Evolutionary conservation across 2,329 filamentous ascomycete species (phyloP), one percentile per base, ranked within the genome.

Genomic region (Ceratocystis cacaofunesta): DNA sequence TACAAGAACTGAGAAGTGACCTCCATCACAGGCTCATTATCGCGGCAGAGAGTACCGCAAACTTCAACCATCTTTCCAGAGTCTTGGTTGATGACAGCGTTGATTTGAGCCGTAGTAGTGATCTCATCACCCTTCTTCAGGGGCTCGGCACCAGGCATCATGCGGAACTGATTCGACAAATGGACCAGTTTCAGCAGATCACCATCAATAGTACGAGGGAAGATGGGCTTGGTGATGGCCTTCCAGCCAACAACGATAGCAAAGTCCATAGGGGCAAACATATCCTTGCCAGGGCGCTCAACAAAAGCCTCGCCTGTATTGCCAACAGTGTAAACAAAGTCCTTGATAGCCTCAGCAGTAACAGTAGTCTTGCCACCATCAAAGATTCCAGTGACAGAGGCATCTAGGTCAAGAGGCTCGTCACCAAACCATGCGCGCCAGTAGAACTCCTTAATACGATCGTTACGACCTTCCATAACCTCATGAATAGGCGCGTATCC

Each of bases 51-150:
- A 5, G 94, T 99, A 68, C 94, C 94, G 72, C 92, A 96, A n/a
- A 99, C 92, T 77, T 99, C 95, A 19, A 99, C 95, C 92, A 99
- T 96, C 82, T 99, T 99, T 61, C 94, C 94, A 68, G 94, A 91
- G 15, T 96, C 91, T 75, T 99, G 92, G 78, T 97, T 99, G 79
- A 99, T 88, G 72, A 99, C 91, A 17, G 94, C 91, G 71, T 99
- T 97, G 78, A 99, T 89, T 75, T 95, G 91, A 55, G 94, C 94
- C 65, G 90, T 95, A 2, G 94, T 97, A 68, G 90, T 86, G 22
- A 99, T 84, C 68, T 92, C 85, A 74, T 99, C 94, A 36, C 91
- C 94, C 78, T 95, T 96, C 82, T 96, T 95, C 68, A 99, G 78
- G 17, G 94, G 92, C 74, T 96, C 86, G 1, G 92, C 94, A 65